Evolutionary conservation across 2,329 filamentous ascomycete genomes (phyloP).

Genomic region (Hymenoscyphus repandus): DNA sequence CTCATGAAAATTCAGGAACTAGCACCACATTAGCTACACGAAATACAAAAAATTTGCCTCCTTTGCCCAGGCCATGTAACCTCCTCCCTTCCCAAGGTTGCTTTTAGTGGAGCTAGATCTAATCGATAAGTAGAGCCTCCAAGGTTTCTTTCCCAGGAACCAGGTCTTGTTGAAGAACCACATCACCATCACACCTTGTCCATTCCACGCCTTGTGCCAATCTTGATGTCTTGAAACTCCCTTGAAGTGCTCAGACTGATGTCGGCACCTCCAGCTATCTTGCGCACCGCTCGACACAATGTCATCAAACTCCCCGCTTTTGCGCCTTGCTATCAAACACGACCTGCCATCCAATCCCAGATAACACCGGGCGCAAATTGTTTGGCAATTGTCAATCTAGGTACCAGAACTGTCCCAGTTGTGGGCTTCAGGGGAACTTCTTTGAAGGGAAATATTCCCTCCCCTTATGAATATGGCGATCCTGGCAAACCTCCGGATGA

Average conservation of each 20-base stretch:
- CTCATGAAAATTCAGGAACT: too few species aligned
- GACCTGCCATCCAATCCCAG: conserved; percentile 2
- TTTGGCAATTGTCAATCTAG: conserved; percentile 24
- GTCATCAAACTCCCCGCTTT: conserved; percentile 14
- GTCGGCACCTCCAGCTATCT: conserved; percentile 24
- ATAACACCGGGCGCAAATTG: conserved; percentile 13
- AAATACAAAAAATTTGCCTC: too few species aligned
- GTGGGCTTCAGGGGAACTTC: conserved; percentile 42
- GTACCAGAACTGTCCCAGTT: conserved; percentile 29
- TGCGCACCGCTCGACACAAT: conserved; percentile 21
- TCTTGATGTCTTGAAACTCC: conserved; percentile 19
- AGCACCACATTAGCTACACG: too few species aligned
- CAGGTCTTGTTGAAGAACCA: neutral
- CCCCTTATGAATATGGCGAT: conserved; percentile 10
- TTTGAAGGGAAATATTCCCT: conserved; percentile 12
- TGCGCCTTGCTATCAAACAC: conserved; percentile 6
- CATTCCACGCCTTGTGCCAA: neutral
- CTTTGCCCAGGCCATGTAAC: too few species aligned
- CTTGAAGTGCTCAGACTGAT: conserved; percentile 24
- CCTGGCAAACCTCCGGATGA: conserved; percentile 43
- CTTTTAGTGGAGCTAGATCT: too few species aligned
- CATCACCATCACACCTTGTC: neutral
- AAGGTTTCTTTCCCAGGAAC: neutral
- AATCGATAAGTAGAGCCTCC: too few species aligned
- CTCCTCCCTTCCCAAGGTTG: too few species aligned